Conservation (phyloP, 306 rosid genomes). For the Notholithocarpus densiflorus region DNA sequence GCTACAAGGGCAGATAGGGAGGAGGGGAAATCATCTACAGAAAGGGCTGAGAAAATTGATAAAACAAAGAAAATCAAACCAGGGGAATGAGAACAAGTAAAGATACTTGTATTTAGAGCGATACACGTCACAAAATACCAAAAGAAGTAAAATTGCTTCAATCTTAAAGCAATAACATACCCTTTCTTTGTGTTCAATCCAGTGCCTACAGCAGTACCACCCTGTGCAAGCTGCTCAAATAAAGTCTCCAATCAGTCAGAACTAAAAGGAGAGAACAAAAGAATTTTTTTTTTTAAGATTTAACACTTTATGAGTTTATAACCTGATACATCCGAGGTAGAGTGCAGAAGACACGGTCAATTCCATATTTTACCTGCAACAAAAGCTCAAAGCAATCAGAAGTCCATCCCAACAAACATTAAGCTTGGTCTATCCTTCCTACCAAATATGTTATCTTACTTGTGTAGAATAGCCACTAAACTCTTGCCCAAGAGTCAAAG, state of each 20-base stretch:
- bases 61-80: background rate
- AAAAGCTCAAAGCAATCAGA: slow-evolving; percentile 33
- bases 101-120: background rate
- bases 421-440: slow-evolving; percentile 9
- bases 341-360: slow-evolving; percentile 72
- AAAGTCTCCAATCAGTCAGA: slow-evolving; percentile 34
- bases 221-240: slow-evolving; percentile 91
- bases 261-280: background rate
- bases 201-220: slow-evolving; percentile 99
- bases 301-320: slow-evolving; percentile 10
- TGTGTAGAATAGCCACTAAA: slow-evolving; percentile 98
- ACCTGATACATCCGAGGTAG: slow-evolving; percentile 94
- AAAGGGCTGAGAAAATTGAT: background rate
- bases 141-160: slow-evolving; percentile 8
- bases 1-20: no score
- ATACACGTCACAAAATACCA: slow-evolving; percentile 12
- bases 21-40: background rate
- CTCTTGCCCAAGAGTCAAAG: slow-evolving; percentile 97
- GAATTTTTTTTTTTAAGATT: no score
- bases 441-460: slow-evolving; percentile 42
- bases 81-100: slow-evolving; percentile 12
- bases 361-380: slow-evolving; percentile 81
- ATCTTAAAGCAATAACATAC: slow-evolving; percentile 43
- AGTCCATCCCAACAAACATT: slow-evolving; percentile 10
- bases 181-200: slow-evolving; percentile 98